phyloP scores from a whole-genome alignment of 2,329 filamentous ascomycete species.

The Atkinsonella texensis region DNA sequence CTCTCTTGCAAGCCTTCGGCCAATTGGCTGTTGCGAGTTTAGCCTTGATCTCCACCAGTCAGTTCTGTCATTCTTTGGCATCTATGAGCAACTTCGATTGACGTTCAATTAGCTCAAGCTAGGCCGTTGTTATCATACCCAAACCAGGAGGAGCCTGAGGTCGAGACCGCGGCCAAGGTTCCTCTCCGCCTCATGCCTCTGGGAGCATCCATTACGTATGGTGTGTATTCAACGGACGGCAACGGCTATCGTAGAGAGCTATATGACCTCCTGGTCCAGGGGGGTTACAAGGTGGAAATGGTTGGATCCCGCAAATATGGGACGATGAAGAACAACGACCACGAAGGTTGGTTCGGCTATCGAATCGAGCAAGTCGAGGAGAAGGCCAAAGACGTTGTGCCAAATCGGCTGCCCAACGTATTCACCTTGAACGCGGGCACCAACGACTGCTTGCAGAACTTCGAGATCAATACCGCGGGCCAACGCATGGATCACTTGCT shows the following conservation, averaged over 20 bases:
- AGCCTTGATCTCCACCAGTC: conserved; percentile 10
- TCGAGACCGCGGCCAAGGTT: conserved; percentile 9
- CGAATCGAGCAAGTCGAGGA: conserved; percentile 26
- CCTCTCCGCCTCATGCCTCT: conserved; percentile 31
- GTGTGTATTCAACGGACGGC: conserved; percentile 21
- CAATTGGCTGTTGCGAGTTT: conserved; percentile 14
- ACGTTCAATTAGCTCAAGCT: background rate
- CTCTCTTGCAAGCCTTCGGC: conserved; percentile 6
- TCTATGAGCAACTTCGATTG: background rate
- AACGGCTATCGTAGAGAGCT: conserved; percentile 28
- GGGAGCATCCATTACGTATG: conserved; percentile 31
- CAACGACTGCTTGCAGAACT: conserved; percentile 27
- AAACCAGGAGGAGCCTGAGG: background rate
- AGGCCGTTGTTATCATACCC: background rate
- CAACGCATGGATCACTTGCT: conserved; percentile 24
- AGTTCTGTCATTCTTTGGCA: background rate
- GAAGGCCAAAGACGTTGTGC: conserved; percentile 21
- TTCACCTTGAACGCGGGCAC: conserved; percentile 31
- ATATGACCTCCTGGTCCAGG: conserved; percentile 17
- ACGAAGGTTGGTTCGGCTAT: conserved; percentile 32
- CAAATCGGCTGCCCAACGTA: conserved; percentile 24
- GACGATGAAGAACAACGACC: conserved; percentile 27
- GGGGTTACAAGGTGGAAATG: conserved; percentile 19
- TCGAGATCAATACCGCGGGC: conserved; percentile 17
- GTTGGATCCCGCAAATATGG: conserved; percentile 23